Percentiles rank a stretch among this genome's conserved stretches.
These are phyloP conservation scores for Serendipita sp. DNA, from an alignment of 768 basidiomycete genomes.

Conservation along the genomic window DNA sequence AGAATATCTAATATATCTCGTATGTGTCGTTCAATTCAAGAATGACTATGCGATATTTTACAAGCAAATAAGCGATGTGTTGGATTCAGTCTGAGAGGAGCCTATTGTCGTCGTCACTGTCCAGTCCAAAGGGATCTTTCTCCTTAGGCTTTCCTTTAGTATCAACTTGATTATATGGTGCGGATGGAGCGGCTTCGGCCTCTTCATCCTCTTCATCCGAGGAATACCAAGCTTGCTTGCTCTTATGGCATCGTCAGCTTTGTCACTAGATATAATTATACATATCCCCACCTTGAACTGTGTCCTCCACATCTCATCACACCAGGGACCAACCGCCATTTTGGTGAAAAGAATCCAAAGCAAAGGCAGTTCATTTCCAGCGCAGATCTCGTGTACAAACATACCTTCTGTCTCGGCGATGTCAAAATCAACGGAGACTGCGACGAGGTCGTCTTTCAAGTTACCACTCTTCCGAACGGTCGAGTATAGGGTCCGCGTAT, in stretches of 20 bases:
- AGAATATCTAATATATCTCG: too few relatives aligned
- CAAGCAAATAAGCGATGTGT: too few relatives aligned
- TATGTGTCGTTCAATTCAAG: too few relatives aligned
- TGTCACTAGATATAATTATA: background rate
- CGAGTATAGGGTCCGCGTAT: background rate
- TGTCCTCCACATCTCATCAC: background rate
- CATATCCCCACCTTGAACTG: background rate
- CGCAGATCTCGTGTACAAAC: background rate
- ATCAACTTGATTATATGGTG: background rate
- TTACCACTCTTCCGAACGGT: background rate
- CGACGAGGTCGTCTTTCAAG: background rate
- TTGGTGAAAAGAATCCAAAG: background rate
- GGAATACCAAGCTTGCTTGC: background rate
- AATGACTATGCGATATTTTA: too few relatives aligned
- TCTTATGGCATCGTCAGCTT: background rate
- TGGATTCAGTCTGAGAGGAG: background rate
- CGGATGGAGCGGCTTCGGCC: background rate
- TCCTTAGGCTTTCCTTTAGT: background rate
- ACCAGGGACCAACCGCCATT: background rate
- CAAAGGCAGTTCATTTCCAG: background rate
- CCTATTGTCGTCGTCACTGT: background rate
- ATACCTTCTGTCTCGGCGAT: background rate
- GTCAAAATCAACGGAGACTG: background rate
- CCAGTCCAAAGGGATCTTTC: background rate
- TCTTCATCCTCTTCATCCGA: slow-evolving; percentile 2